Percentiles rank a stretch among this genome's conserved stretches.
These are phyloP conservation scores for Aegle marmelos DNA, from an alignment of 345 rosid genomes.

Conservation along the genomic window DNA sequence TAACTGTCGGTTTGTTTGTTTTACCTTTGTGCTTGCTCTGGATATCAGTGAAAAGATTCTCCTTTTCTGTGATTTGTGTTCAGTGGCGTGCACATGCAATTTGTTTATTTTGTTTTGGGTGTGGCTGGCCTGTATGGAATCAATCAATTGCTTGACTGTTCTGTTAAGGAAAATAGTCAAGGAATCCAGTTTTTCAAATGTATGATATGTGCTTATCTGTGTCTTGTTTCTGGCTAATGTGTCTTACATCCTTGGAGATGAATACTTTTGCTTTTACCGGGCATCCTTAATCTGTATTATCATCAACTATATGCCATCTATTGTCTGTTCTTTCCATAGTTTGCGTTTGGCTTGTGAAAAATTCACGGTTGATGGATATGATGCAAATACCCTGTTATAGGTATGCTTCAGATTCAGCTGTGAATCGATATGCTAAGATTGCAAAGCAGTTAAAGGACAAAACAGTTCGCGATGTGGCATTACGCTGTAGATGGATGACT, in stretches of 20 bases:
- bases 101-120: background rate
- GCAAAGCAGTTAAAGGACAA: conserved; percentile 73
- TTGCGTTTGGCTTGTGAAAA: background rate
- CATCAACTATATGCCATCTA: background rate
- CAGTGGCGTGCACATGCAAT: background rate
- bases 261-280: background rate
- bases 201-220: background rate
- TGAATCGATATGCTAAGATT: conserved; percentile 81
- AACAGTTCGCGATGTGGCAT: conserved; percentile 78
- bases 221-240: background rate
- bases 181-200: background rate
- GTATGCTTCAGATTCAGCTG: conserved; percentile 49
- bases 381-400: conserved; percentile 29
- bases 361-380: background rate
- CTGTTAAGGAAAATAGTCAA: background rate
- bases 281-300: background rate
- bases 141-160: background rate
- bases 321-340: background rate
- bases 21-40: background rate
- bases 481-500: conserved; percentile 83
- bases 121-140: background rate
- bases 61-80: background rate
- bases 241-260: background rate
- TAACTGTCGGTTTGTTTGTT: background rate
- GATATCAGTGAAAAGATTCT: background rate